Evolutionary conservation across 2,329 filamentous ascomycete species (phyloP), one percentile per base, ranked within the genome.

Genomic region (Cercospora citrullina): DNA sequence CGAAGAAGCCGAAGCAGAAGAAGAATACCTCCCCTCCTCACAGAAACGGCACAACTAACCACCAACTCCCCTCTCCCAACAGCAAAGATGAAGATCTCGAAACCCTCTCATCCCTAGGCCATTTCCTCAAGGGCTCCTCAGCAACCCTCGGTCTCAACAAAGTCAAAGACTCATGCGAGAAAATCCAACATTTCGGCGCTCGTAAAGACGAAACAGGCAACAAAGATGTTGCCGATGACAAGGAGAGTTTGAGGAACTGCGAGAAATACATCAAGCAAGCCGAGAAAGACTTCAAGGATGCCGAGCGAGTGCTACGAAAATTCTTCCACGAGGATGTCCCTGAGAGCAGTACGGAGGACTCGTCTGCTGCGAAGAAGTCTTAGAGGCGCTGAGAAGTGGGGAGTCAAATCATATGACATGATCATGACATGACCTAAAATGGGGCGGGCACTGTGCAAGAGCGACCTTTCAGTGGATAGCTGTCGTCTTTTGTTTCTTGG

Each of bases 41-140:
- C 42, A 64, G 31, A 36, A 39, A 33, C 12, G 39, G 61, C 18
- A 45, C 45, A n/a, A 55, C 18, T 26, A n/a, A 60, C 58, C 62
- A 65, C 23, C n/a, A n/a, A 57, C 45, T 45, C 48, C 9, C 21
- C 31, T 8, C 26, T 58, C 26, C 26, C n/a, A 26, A 51, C 77
- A 96, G 93, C 72, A 80, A 87, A 72, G 79, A 86, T 2, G 85
- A 87, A 76, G 85, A 97, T 68, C 87, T 98, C 66, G 80, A 82
- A n/a, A 84, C 89, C 72, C 87, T 98, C 42, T 96, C 93, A 36
- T 86, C 87, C 63, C 89, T 97, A 33, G 95, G 95, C 51, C 95
- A 99, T 82, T 99, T 97, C 83, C 86, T 99, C 74, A 99, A 99
- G 82, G 95, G 95, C 68, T 98, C 94, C 6, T 97, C 94, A 8